Conservation (phyloP, 495 filamentous ascomycete genomes). For the Pseudevernia furfuracea region DNA sequence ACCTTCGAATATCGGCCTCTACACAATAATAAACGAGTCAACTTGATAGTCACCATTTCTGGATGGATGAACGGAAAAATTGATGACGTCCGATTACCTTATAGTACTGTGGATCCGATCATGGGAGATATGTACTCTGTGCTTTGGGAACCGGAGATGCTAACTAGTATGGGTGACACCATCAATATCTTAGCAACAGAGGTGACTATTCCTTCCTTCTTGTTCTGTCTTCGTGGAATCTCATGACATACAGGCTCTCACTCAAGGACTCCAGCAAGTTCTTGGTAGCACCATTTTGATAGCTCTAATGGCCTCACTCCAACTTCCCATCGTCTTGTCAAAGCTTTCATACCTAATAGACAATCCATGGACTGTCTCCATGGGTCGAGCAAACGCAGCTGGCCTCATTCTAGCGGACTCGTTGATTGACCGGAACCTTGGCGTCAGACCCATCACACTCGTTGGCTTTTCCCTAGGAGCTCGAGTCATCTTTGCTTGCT, state of each 20-base stretch:
- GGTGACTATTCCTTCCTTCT: background rate
- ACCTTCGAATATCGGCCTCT: slow-evolving; percentile 96
- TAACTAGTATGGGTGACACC: slow-evolving; percentile 92
- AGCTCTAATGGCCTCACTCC: slow-evolving; percentile 85
- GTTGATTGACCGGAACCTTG: slow-evolving; percentile 83
- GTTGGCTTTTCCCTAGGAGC: slow-evolving; percentile 93
- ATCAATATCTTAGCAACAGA: slow-evolving; percentile 98
- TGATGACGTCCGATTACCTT: slow-evolving; percentile 92
- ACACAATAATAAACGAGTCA: slow-evolving; percentile 95
- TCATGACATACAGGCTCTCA: slow-evolving; percentile 54
- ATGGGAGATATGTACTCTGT: slow-evolving; percentile 99
- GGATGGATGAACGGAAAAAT: slow-evolving; percentile 99
- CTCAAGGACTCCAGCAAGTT: slow-evolving; percentile 92
- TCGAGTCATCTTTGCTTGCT: slow-evolving; percentile 85
- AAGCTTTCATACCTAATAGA: slow-evolving; percentile 97
- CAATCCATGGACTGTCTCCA: slow-evolving; percentile 94
- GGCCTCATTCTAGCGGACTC: slow-evolving; percentile 96
- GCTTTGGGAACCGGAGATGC: slow-evolving; percentile 97
- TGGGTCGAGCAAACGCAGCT: slow-evolving; percentile 77
- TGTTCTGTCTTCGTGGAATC: background rate
- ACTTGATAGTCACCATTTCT: slow-evolving; percentile 89
- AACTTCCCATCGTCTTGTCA: slow-evolving; percentile 82
- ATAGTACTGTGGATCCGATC: slow-evolving; percentile 88
- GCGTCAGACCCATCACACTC: slow-evolving; percentile 85
- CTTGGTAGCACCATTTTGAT: slow-evolving; percentile 85